These are phyloP conservation scores for Lojkania enalia DNA, from an alignment of 2,329 filamentous ascomycete species.

Conservation along the genomic window DNA sequence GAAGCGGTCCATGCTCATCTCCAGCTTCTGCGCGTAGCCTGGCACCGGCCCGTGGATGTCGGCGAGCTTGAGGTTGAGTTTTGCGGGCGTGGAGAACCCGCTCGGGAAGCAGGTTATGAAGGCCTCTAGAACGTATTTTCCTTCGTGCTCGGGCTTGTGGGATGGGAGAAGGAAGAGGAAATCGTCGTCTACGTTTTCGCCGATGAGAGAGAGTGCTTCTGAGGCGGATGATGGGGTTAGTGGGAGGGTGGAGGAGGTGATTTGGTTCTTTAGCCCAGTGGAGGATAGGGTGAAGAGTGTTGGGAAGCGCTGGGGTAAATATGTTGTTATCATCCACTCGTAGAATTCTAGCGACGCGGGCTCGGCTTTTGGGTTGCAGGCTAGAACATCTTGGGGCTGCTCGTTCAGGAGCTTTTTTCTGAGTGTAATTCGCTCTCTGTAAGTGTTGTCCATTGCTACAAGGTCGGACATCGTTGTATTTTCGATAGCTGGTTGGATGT, in stretches of 20 bases:
- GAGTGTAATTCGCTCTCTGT: constrained; percentile 55
- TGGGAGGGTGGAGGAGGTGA: constrained; percentile 50
- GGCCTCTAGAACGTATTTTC: constrained; percentile 59
- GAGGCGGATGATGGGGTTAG: constrained; percentile 40
- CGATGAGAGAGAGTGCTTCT: constrained; percentile 53
- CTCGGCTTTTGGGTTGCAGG: constrained; percentile 40
- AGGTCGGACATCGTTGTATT: constrained; percentile 58
- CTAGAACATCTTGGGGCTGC: constrained; percentile 48
- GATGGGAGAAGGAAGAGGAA: constrained; percentile 60
- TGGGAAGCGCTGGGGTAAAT: constrained; percentile 62
- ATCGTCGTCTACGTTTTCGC: constrained; percentile 61
- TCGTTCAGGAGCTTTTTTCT: constrained; percentile 53
- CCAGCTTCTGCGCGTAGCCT: constrained; percentile 59
- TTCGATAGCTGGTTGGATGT: constrained; percentile 53
- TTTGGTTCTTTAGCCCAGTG: constrained; percentile 47
- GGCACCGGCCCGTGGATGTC: constrained; percentile 64
- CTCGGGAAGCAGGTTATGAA: constrained; percentile 61
- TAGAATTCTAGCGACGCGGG: constrained; percentile 61
- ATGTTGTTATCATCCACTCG: constrained; percentile 56
- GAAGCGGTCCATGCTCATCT: constrained; percentile 64
- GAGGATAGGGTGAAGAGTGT: constrained; percentile 52
- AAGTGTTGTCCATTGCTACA: constrained; percentile 63
- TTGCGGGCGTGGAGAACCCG: constrained; percentile 61
- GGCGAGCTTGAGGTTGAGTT: constrained; percentile 56
- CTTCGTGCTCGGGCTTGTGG: constrained; percentile 23